Conservation (phyloP, 1,139 yeast species). For the Yamadazyma songkhlaensis region DNA sequence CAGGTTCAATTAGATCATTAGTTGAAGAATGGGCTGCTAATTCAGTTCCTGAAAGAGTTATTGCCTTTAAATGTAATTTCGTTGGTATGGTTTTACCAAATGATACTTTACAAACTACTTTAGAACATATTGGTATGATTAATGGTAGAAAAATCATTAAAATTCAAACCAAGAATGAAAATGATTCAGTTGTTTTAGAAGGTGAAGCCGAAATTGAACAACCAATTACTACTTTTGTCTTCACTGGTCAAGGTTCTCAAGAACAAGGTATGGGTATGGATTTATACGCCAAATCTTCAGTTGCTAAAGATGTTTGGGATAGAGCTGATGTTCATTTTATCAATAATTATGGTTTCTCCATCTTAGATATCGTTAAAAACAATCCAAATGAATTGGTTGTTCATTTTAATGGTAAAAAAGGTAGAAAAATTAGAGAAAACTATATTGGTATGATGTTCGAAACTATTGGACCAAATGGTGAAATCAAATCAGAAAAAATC, state of each 20-base stretch:
- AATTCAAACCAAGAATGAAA: constrained; percentile 84
- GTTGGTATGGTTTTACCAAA: constrained; percentile 98
- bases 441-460: constrained; percentile 97
- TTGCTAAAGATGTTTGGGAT: constrained; percentile 96
- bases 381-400: constrained; percentile 95
- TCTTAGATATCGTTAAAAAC: constrained; percentile 89
- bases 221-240: constrained; percentile 93
- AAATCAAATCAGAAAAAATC: constrained; percentile 85
- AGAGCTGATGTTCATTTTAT: constrained; percentile 93
- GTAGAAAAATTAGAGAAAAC: constrained; percentile 91
- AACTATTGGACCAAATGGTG: constrained; percentile 83
- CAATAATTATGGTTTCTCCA: constrained; percentile 94
- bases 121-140: constrained; percentile 98
- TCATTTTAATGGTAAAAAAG: constrained; percentile 97
- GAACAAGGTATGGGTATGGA: constrained; percentile 99
- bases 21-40: constrained; percentile 99
- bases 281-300: constrained; percentile 82
- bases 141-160: constrained; percentile 97
- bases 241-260: constrained; percentile 99
- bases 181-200: constrained; percentile 69
- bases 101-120: constrained; percentile 79
- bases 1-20: constrained; percentile 90
- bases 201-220: constrained; percentile 99
- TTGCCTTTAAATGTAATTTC: constrained; percentile 88
- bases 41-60: constrained; percentile 91